phyloP scores from a whole-genome alignment of 257 asterid species.

The Nicotiana noctiflora region DNA sequence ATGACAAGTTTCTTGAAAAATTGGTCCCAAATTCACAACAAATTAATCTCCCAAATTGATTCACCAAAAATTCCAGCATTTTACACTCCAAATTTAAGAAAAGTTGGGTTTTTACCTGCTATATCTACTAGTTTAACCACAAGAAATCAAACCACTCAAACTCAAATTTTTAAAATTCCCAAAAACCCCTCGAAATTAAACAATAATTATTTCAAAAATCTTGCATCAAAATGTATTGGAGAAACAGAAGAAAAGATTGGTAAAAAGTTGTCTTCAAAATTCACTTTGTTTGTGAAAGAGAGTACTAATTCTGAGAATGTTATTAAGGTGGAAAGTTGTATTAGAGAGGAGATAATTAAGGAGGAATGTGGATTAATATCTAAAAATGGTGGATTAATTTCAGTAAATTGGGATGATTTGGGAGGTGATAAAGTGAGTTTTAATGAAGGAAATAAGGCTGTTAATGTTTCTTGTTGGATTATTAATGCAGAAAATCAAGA shows the following conservation, averaged over 20 bases:
- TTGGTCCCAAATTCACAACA: constrained; percentile 40
- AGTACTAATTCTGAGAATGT: constrained; percentile 10
- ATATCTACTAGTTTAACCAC: constrained; percentile 18
- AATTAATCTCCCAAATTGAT: constrained; percentile 24
- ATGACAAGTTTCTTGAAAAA: constrained; percentile 38
- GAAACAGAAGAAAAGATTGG: constrained; percentile 29
- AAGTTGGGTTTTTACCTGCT: constrained; percentile 15
- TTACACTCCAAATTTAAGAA: constrained; percentile 35
- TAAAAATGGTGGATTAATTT: not conserved
- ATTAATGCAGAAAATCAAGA: constrained; percentile 40
- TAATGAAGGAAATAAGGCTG: constrained; percentile 32
- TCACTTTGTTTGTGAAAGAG: constrained; percentile 27
- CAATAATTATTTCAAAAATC: constrained; percentile 18
- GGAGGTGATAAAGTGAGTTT: constrained; percentile 31
- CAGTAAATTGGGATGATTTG: constrained; percentile 37
- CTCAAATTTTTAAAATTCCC: constrained; percentile 27
- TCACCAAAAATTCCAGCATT: constrained; percentile 31
- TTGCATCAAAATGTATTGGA: constrained; percentile 36
- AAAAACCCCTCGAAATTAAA: constrained; percentile 7
- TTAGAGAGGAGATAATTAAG: constrained; percentile 14
- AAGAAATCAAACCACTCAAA: constrained; percentile 18
- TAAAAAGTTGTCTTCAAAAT: constrained; percentile 15
- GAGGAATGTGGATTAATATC: not conserved
- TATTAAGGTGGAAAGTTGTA: constrained; percentile 23
- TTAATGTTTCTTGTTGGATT: constrained; percentile 50